Conservation (phyloP, 176 grass and related monocot genomes). For the Phragmites australis region DNA sequence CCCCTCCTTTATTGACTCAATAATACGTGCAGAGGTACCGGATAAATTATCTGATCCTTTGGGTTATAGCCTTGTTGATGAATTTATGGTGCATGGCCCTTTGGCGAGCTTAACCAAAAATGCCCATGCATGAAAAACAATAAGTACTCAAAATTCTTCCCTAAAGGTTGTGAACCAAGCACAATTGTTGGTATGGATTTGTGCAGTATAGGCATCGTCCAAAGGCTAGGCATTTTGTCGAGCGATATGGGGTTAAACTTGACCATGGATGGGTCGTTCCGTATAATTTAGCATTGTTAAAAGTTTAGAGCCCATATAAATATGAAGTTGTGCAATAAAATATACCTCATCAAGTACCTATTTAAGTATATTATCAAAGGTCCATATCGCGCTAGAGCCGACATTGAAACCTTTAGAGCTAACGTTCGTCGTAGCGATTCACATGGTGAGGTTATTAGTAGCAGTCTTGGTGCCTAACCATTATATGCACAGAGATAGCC, state of each 20-base stretch:
- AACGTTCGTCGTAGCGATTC: background rate
- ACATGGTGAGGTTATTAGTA: background rate
- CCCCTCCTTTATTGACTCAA: background rate
- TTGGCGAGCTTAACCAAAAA: background rate
- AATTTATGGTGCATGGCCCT: constrained; percentile 21
- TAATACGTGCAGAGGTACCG: background rate
- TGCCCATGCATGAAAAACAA: background rate
- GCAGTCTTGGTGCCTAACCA: background rate
- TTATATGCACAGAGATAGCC: background rate
- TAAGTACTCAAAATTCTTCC: background rate
- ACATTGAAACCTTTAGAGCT: background rate
- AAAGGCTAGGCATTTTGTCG: background rate
- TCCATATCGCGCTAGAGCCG: background rate
- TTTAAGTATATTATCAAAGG: constrained; percentile 22
- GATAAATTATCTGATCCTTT: background rate
- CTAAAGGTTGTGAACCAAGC: background rate
- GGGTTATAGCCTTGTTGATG: constrained; percentile 9
- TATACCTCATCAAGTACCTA: constrained; percentile 8
- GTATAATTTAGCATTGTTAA: background rate
- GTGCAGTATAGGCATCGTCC: background rate
- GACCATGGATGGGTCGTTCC: background rate
- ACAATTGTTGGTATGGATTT: constrained; percentile 7
- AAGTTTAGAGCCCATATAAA: background rate
- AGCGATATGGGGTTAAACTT: background rate
- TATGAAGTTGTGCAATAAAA: background rate